These are phyloP conservation scores for Limnanthes douglasii DNA, from an alignment of 345 rosid genomes.

Conservation along the genomic window DNA sequence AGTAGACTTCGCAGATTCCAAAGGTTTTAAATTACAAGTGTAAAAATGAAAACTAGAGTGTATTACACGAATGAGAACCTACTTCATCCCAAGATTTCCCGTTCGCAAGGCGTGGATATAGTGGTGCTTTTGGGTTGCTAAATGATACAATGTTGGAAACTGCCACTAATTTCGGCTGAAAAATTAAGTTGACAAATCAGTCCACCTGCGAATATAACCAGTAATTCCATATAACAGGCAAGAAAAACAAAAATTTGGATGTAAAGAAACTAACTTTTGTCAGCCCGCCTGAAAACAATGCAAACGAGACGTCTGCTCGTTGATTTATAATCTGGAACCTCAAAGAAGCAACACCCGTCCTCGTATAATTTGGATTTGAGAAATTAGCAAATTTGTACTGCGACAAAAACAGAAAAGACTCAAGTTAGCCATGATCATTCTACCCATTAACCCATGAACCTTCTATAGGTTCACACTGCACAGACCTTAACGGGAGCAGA, in stretches of 20 bases:
- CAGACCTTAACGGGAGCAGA: slow-evolving; percentile 82
- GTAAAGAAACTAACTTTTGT: slow-evolving; percentile 25
- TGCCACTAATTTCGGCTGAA: slow-evolving; percentile 75
- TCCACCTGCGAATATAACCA: slow-evolving; percentile 3
- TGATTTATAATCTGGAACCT: slow-evolving; percentile 74
- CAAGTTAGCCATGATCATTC: not conserved
- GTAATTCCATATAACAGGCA: too few relatives aligned
- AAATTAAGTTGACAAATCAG: slow-evolving; percentile 10
- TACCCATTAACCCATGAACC: not conserved
- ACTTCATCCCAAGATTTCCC: slow-evolving; percentile 92
- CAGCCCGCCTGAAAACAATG: slow-evolving; percentile 51
- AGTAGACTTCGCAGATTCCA: too few relatives aligned
- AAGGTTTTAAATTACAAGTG: too few relatives aligned
- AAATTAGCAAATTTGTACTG: slow-evolving; percentile 61
- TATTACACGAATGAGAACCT: slow-evolving; percentile 23
- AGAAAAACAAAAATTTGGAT: not conserved
- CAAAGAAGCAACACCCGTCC: slow-evolving; percentile 43
- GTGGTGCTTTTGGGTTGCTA: slow-evolving; percentile 69
- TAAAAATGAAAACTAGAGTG: too few relatives aligned
- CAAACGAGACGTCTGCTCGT: slow-evolving; percentile 88
- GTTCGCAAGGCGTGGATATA: slow-evolving; percentile 85
- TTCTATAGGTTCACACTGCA: not conserved
- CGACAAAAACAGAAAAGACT: slow-evolving; percentile 9
- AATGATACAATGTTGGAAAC: slow-evolving; percentile 49
- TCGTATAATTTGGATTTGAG: slow-evolving; percentile 25